Evolutionary conservation across 768 basidiomycete species (phyloP).

Genomic region (Pluteus cervinus): DNA sequence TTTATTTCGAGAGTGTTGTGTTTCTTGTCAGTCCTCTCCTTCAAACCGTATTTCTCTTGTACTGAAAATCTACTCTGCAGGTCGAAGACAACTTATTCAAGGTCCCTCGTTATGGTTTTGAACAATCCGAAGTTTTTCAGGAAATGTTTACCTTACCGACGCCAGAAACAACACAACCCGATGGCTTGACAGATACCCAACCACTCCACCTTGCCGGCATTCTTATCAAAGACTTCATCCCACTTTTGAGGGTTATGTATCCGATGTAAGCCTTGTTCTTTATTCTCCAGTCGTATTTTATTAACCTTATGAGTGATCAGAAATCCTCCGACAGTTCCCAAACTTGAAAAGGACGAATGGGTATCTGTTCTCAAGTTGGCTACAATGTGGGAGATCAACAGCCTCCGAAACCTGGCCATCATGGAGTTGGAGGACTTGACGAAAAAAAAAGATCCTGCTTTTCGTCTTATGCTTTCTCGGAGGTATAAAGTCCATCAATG

Average conservation of each 20-base stretch:
- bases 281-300: too few species aligned
- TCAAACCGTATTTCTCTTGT: too few species aligned
- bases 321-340: not conserved
- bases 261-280: slow-evolving; percentile 21
- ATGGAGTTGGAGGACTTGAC: slow-evolving; percentile 13
- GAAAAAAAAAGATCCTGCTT: slow-evolving; percentile 10
- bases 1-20: slow-evolving; percentile 2
- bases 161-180: slow-evolving; percentile 8
- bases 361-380: slow-evolving; percentile 25
- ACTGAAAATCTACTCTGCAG: slow-evolving; percentile 13
- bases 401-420: slow-evolving; percentile 20
- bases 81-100: slow-evolving; percentile 34
- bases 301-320: too few species aligned
- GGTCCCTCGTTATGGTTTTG: slow-evolving; percentile 28
- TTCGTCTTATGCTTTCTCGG: slow-evolving; percentile 19
- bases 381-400: slow-evolving; percentile 26
- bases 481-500: slow-evolving; percentile 22
- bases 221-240: slow-evolving; percentile 15
- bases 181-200: slow-evolving; percentile 21
- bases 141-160: slow-evolving; percentile 26
- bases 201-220: slow-evolving; percentile 23
- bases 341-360: slow-evolving; percentile 18
- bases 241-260: slow-evolving; percentile 13
- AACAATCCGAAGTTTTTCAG: slow-evolving; percentile 26
- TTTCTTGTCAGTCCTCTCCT: not conserved